phyloP scores from a whole-genome alignment of 1,284 basidiomycete genomes.

The Puccinia polysora region DNA sequence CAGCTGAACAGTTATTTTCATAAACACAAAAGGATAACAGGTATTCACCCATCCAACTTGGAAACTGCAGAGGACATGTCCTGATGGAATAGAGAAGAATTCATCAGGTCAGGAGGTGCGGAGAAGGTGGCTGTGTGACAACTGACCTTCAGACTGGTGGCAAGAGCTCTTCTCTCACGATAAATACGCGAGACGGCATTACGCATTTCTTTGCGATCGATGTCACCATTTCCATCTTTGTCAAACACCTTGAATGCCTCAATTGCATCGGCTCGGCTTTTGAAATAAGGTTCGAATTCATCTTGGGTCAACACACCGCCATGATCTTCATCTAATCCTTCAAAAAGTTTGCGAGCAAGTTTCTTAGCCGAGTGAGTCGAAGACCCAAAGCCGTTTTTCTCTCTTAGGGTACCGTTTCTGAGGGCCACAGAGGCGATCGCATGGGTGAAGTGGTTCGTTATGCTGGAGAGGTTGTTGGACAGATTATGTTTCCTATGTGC shows the following conservation, averaged over 20 bases:
- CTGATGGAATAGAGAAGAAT: slow-evolving; percentile 45
- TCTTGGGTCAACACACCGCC: slow-evolving; percentile 20
- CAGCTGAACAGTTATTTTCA: too few species aligned
- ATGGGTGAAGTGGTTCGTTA: slow-evolving; percentile 43
- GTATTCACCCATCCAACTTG: slow-evolving; percentile 62
- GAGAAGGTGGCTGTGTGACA: slow-evolving; percentile 53
- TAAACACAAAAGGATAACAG: too few species aligned
- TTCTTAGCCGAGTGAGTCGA: slow-evolving; percentile 66
- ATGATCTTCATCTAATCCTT: slow-evolving; percentile 61
- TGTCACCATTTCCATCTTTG: slow-evolving; percentile 76
- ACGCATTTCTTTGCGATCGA: slow-evolving; percentile 73
- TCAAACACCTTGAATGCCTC: slow-evolving; percentile 72
- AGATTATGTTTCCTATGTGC: slow-evolving; percentile 47
- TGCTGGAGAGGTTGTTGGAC: slow-evolving; percentile 45
- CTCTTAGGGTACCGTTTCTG: slow-evolving; percentile 46
- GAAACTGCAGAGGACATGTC: slow-evolving; percentile 62
- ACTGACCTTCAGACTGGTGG: slow-evolving; percentile 61
- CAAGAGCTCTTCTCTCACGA: slow-evolving; percentile 68
- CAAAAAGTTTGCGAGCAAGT: slow-evolving; percentile 70
- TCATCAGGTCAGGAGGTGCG: slow-evolving; percentile 63
- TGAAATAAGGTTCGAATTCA: slow-evolving; percentile 64
- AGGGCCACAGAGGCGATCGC: slow-evolving; percentile 50
- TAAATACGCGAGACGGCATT: slow-evolving; percentile 78
- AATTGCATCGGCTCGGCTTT: slow-evolving; percentile 65
- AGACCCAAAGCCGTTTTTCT: slow-evolving; percentile 41